A percentile compares a stretch with the other conserved stretches of the same genome.
phyloP scores from a whole-genome alignment of 1,139 yeast genomes.

The Blastobotrys aristatus region DNA sequence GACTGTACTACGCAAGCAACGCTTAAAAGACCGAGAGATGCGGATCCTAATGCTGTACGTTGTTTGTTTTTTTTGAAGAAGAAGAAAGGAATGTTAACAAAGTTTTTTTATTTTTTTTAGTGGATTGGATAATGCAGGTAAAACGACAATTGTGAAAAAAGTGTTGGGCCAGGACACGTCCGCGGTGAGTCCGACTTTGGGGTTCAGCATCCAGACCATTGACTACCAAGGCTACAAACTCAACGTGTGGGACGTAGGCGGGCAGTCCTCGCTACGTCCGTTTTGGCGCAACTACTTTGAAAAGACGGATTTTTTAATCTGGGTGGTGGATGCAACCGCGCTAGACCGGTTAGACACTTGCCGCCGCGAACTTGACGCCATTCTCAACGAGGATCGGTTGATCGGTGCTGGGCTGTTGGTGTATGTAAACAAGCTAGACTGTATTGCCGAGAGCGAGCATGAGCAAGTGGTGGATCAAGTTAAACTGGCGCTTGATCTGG shows the following conservation, averaged over 20 bases:
- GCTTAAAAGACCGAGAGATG: conserved; percentile 70
- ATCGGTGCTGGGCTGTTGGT: conserved; percentile 54
- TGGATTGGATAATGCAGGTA: conserved; percentile 88
- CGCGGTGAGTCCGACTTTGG: conserved; percentile 56
- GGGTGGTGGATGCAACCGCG: conserved; percentile 82
- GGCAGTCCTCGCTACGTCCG: conserved; percentile 69
- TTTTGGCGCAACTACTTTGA: conserved; percentile 93
- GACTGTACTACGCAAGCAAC: conserved; percentile 76
- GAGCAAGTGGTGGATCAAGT: conserved; percentile 23
- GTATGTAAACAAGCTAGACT: conserved; percentile 42
- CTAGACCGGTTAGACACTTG: conserved; percentile 62
- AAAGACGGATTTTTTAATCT: conserved; percentile 72
- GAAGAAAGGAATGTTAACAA: neutral
- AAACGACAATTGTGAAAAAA: conserved; percentile 68
- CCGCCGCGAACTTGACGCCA: conserved; percentile 54
- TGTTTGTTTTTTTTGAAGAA: neutral
- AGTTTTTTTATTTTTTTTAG: too few species aligned
- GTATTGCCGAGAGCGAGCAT: conserved; percentile 37
- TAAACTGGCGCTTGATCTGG: conserved; percentile 30
- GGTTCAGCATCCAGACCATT: conserved; percentile 58
- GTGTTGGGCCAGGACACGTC: conserved; percentile 40
- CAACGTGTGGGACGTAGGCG: conserved; percentile 75
- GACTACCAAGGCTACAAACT: conserved; percentile 38
- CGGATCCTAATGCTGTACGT: conserved; percentile 58
- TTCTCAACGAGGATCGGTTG: conserved; percentile 62